Base-by-base conservation (phyloP, 2,329 filamentous ascomycete genomes). In the Leptographium lundbergii region DNA sequence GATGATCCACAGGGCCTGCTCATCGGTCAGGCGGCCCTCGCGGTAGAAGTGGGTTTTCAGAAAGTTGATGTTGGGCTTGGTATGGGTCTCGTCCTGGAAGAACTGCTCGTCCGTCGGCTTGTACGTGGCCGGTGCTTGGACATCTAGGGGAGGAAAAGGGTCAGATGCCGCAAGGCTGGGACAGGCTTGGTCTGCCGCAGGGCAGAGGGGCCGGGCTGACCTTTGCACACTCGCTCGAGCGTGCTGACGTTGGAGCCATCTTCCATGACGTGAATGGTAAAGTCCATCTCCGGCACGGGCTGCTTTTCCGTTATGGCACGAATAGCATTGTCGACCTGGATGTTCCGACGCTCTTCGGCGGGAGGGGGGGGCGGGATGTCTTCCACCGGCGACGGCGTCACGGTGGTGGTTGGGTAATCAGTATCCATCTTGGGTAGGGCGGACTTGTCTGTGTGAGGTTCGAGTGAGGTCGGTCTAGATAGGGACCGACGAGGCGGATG, bases 11-110 rank as follows among this genome's bases (percentile, higher is more conserved):
- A 99, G 78, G 60, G 94, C 94, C 77, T 99, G 94, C 68, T 97
- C 92, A 72, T 99, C 91, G 54, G 92, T 97, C 71, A 99, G 79
- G 66, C 94, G 90, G 62, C 94, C 94, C 78, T 99, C 94, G 64
- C 94, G 87, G 73, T 96, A 97, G 74, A 99, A 95, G 72, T 99
- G 94, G 73, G 96, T 90, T 80, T 97, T 99, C 64, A 99, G 80
- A 71, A 96, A 99, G 68, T 86, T 81, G 64, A 99, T 86, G 72
- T 96, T 87, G 66, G 94, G 94, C 79, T 96, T 97, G 63, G 82
- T 81, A 61, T 84, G 87, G 67, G 95, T 87, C 62, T 89, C 84
- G 63, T 92, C 88, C 65, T 91, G 89, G 75, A 89, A 92, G 78
- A 99, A 96, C 74, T 96, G 88, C 65, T 96, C 89, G 74, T 96